Evolutionary conservation across 2,329 filamentous ascomycete species (phyloP).

Genomic region (Paecilomyces variotii): DNA sequence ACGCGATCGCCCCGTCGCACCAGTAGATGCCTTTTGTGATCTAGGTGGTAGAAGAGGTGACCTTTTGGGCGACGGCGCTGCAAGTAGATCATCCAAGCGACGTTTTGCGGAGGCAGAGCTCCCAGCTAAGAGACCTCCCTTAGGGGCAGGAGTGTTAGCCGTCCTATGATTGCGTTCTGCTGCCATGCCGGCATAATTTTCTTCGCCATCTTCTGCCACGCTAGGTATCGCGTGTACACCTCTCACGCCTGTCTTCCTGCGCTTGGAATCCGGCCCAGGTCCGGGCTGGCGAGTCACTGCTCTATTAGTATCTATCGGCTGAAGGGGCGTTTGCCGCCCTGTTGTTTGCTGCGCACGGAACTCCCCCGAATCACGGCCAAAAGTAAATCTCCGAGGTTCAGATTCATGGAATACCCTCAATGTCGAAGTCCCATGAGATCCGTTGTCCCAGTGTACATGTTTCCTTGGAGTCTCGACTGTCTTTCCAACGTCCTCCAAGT

Average conservation of each 20-base stretch:
- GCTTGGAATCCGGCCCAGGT: slow-evolving; percentile 17
- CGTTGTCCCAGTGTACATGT: slow-evolving; percentile 2
- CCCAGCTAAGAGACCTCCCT: background rate
- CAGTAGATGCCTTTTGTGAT: background rate
- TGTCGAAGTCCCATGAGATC: background rate
- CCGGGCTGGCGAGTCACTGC: slow-evolving; percentile 4
- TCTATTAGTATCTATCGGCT: slow-evolving; percentile 22
- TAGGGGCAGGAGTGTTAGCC: background rate
- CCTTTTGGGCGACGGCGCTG: slow-evolving; percentile 17
- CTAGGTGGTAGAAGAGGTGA: slow-evolving; percentile 8
- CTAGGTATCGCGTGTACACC: slow-evolving; percentile 32
- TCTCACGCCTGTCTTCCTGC: slow-evolving; percentile 25
- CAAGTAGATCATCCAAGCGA: slow-evolving; percentile 27
- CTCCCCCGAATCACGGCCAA: background rate
- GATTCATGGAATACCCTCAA: background rate
- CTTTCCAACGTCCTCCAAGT: slow-evolving; percentile 47
- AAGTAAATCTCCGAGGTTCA: background rate
- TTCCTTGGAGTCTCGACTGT: slow-evolving; percentile 35
- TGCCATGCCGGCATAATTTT: slow-evolving; percentile 5
- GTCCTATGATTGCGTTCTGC: background rate
- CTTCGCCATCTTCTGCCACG: slow-evolving; percentile 45
- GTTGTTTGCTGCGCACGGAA: background rate
- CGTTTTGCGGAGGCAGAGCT: slow-evolving; percentile 1
- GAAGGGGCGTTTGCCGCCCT: slow-evolving; percentile 12
- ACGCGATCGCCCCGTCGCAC: background rate